Evolutionary conservation across 2,329 filamentous ascomycete genomes (phyloP).

Genomic region (Aspergillus awamori): DNA sequence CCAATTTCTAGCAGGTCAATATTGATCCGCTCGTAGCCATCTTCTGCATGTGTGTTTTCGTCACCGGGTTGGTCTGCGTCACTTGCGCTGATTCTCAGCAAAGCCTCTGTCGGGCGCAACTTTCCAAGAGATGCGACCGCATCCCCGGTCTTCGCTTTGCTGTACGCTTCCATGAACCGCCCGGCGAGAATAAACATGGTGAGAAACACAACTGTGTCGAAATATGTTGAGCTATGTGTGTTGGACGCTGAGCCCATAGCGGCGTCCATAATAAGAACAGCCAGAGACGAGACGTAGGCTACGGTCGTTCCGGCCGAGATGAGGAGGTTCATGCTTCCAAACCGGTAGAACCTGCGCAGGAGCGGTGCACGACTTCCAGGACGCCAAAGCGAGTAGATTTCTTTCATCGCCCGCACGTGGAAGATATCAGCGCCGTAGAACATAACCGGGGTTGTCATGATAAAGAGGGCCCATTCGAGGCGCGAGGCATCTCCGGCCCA

Average conservation of each 20-base stretch:
- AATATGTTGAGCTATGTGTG: conserved; percentile 69
- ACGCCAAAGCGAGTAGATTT: conserved; percentile 76
- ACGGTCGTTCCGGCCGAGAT: conserved; percentile 87
- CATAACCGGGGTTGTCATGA: conserved; percentile 83
- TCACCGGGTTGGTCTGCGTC: conserved; percentile 2
- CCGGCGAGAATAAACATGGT: conserved; percentile 81
- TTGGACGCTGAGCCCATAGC: conserved; percentile 39
- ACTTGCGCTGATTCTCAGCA: conserved; percentile 56
- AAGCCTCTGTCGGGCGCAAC: conserved; percentile 74
- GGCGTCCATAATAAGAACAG: conserved; percentile 68
- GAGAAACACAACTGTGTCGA: conserved; percentile 89
- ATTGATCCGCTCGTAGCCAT: conserved; percentile 49
- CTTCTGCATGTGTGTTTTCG: conserved; percentile 11
- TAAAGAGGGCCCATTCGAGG: conserved; percentile 76
- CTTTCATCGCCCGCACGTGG: conserved; percentile 76
- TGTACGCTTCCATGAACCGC: conserved; percentile 71
- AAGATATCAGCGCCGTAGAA: conserved; percentile 85
- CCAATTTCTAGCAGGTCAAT: conserved; percentile 74
- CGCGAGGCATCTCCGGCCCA: conserved; percentile 71
- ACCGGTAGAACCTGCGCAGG: conserved; percentile 79
- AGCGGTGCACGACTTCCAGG: conserved; percentile 72
- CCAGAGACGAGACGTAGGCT: conserved; percentile 81
- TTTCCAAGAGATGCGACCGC: conserved; percentile 79
- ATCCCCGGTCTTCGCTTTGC: conserved; percentile 86
- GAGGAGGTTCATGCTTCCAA: conserved; percentile 95